Evolutionary conservation across 139 green algal genomes (phyloP), one percentile per base, ranked within the genome.

Genomic region (Desmodesmus armatus): DNA sequence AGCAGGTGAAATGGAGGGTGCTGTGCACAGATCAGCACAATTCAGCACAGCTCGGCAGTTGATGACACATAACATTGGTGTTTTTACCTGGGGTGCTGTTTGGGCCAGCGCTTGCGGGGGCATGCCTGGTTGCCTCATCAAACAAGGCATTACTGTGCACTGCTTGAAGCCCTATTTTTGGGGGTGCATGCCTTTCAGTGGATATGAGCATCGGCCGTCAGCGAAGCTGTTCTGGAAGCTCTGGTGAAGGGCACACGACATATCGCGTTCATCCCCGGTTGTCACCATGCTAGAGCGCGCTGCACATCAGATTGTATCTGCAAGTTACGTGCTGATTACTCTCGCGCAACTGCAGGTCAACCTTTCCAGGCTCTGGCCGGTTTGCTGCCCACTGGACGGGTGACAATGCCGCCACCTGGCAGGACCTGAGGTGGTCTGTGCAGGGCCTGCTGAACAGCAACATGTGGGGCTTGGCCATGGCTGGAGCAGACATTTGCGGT

Each of bases 351-450:
- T 9, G 44, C 74, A 87, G 83, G 33, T 87, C 83, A 2, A 84
- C 83, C 9, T 87, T 84, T 55, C 21, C 83, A 19, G 83, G 83
- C 27, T 78, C 83, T 31, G 83, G 73, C 6, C 15, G 31, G 2
- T 31, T 7, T 29, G 37, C 83, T 19, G 83, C 73, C 33, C 83
- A 87, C 63, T 87, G 83, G 83, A 78, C 83, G 11, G 83, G 83
- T 27, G 83, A 83, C 58, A 83, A 83, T 25, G n/a, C 35, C 2
- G 77, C 77, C 40, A 47, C 31, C 55, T 83, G 77, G 77, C 13
- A 40, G 31, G 25, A 74, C 58, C 77, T 83, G 58, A 39, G 27
- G 3, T 74, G 58, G 77, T 39, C 33, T 19, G 49, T 83, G n/a
- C 62, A 23, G 2, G 41, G n/a, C 11, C 39, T 83, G n/a, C 39